A percentile compares a stretch with the other conserved stretches of the same genome.
These are phyloP conservation scores for Stachybotrys echinatus DNA, from an alignment of 2,329 filamentous ascomycete species.

Conservation along the genomic window DNA sequence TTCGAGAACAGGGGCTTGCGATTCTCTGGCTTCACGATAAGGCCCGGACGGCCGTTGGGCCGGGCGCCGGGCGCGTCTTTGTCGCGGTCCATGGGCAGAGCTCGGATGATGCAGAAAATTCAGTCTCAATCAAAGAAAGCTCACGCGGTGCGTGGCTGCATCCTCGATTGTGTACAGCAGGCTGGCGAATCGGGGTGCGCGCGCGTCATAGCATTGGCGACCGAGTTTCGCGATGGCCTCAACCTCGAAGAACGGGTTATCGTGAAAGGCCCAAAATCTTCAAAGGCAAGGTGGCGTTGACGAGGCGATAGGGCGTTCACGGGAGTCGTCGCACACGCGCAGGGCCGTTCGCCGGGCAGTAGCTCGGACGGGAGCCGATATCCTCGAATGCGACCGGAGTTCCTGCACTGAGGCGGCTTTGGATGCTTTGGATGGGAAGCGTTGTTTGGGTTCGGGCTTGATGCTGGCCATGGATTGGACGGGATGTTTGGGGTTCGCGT, in stretches of 20 bases:
- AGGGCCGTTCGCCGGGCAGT: too few relatives aligned
- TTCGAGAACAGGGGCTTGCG: constrained; percentile 32
- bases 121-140: not conserved
- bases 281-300: too few relatives aligned
- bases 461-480: not conserved
- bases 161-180: constrained; percentile 6
- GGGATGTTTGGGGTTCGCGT: not conserved
- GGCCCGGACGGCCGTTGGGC: constrained; percentile 13
- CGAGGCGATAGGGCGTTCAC: too few relatives aligned
- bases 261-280: too few relatives aligned
- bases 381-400: not conserved
- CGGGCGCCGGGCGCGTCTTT: constrained; percentile 13
- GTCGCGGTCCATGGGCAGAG: constrained; percentile 18
- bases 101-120: not conserved
- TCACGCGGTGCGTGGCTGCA: constrained; percentile 11
- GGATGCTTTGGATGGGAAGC: not conserved
- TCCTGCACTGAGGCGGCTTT: not conserved
- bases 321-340: not conserved
- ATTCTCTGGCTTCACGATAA: constrained; percentile 33
- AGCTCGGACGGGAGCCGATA: not conserved
- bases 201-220: constrained; percentile 16
- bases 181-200: not conserved
- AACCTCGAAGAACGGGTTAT: not conserved
- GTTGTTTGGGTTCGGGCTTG: not conserved
- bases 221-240: too few relatives aligned